These are phyloP conservation scores for Cardamine resedifolia DNA, from an alignment of 345 rosid genomes.

Conservation along the genomic window DNA sequence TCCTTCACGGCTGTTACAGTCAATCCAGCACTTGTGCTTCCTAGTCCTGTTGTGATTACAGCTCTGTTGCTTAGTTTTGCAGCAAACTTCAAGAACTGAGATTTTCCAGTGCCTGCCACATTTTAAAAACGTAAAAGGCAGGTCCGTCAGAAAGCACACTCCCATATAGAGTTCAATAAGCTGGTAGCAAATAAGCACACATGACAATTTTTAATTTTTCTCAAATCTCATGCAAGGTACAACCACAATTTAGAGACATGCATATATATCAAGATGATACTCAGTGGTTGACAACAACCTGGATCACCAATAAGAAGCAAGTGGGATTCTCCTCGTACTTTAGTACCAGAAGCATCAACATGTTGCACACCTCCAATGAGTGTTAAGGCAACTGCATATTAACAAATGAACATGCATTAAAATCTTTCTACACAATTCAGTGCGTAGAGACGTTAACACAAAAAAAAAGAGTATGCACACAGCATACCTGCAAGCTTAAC, in stretches of 20 bases:
- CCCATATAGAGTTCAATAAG: not conserved
- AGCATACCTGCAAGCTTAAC: slow-evolving; percentile 87
- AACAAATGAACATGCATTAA: slow-evolving; percentile 19
- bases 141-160: not conserved
- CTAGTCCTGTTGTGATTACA: slow-evolving; percentile 92
- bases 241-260: not conserved
- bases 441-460: slow-evolving; percentile 10
- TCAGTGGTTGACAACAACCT: slow-evolving; percentile 45
- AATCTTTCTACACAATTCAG: slow-evolving; percentile 1
- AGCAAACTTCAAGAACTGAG: slow-evolving; percentile 96
- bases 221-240: not conserved
- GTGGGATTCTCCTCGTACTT: slow-evolving; percentile 95
- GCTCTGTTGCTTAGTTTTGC: slow-evolving; percentile 91
- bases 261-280: not conserved
- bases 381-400: slow-evolving; percentile 70
- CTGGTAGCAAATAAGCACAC: not conserved
- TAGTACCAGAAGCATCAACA: slow-evolving; percentile 92
- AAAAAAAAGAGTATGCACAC: slow-evolving; percentile 10
- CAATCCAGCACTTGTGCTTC: slow-evolving; percentile 97
- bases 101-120: slow-evolving; percentile 87
- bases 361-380: slow-evolving; percentile 97
- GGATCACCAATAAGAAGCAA: slow-evolving; percentile 98
- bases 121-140: not conserved
- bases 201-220: not conserved
- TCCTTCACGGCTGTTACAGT: slow-evolving; percentile 98